Percentiles rank a stretch among this genome's conserved stretches.
These are phyloP conservation scores for Hysterium pulicare DNA, from an alignment of 2,329 filamentous ascomycete genomes.

Conservation along the genomic window DNA sequence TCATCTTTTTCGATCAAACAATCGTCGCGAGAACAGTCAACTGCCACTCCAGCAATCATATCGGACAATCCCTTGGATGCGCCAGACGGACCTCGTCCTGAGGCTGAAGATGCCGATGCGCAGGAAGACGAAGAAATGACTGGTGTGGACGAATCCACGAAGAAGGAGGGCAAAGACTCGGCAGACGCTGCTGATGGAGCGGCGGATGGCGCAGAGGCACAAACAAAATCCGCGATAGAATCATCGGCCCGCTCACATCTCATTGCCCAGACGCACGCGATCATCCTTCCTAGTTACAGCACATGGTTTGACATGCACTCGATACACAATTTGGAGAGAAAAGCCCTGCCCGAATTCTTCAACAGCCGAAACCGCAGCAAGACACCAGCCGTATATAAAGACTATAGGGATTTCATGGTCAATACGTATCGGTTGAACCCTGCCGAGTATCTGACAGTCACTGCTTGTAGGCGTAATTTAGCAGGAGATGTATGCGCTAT, in stretches of 20 bases:
- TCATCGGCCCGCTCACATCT: conserved; percentile 87
- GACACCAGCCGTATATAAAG: conserved; percentile 94
- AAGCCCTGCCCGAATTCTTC: conserved; percentile 96
- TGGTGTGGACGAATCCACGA: conserved; percentile 35
- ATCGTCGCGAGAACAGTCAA: conserved; percentile 51
- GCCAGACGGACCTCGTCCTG: conserved; percentile 58
- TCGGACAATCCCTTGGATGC: conserved; percentile 69
- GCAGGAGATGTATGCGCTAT: conserved; percentile 98
- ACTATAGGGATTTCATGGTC: conserved; percentile 99
- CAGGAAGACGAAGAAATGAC: conserved; percentile 71
- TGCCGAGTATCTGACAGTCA: conserved; percentile 93
- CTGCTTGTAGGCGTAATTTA: conserved; percentile 88
- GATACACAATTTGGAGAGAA: conserved; percentile 87
- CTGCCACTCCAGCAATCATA: conserved; percentile 52
- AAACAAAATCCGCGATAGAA: conserved; percentile 79
- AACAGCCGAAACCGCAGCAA: conserved; percentile 98
- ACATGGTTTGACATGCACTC: conserved; percentile 99
- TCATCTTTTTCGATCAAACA: conserved; percentile 39
- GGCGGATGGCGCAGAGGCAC: conserved; percentile 40
- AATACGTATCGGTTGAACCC: conserved; percentile 98
- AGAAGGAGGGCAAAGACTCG: conserved; percentile 34
- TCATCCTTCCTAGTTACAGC: conserved; percentile 95
- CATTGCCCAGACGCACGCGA: conserved; percentile 88
- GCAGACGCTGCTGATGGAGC: conserved; percentile 36
- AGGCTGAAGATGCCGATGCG: conserved; percentile 56